These are phyloP conservation scores for Lactarius akahatsu DNA, from an alignment of 768 basidiomycete genomes.

Conservation along the genomic window DNA sequence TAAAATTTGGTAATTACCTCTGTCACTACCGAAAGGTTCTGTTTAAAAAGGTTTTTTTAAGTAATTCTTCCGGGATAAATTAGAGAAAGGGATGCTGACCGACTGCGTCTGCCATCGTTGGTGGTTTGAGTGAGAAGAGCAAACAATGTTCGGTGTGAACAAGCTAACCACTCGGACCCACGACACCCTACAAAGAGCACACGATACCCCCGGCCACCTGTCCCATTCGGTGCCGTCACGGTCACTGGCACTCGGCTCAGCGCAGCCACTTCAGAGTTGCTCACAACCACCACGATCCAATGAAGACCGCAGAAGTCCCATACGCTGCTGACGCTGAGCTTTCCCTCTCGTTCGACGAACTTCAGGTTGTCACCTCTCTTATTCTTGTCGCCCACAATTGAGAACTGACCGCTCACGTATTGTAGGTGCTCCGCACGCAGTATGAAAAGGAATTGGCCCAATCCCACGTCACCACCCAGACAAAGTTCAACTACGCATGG, in stretches of 20 bases:
- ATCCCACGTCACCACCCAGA: slow-evolving; percentile 87
- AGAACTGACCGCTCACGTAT: background rate
- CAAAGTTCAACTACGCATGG: slow-evolving; percentile 98
- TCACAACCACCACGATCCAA: slow-evolving; percentile 4
- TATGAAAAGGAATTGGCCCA: slow-evolving; percentile 86
- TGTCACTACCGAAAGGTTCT: slow-evolving; percentile 17
- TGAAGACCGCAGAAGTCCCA: slow-evolving; percentile 80
- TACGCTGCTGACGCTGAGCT: slow-evolving; percentile 95
- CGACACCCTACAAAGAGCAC: background rate
- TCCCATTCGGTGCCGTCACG: background rate
- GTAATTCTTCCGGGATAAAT: background rate
- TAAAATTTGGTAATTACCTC: slow-evolving; percentile 26
- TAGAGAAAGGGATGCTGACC: slow-evolving; percentile 8
- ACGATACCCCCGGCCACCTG: slow-evolving; percentile 10
- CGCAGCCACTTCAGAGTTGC: background rate
- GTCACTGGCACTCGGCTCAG: no score
- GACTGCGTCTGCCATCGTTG: slow-evolving; percentile 25
- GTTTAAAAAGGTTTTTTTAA: background rate
- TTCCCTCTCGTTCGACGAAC: slow-evolving; percentile 84
- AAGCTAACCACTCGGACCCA: slow-evolving; percentile 12
- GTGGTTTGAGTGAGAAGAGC: background rate
- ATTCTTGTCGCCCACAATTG: background rate
- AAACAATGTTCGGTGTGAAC: slow-evolving; percentile 1
- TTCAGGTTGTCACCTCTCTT: slow-evolving; percentile 56
- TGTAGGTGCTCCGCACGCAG: slow-evolving; percentile 78